Evolutionary conservation across 306 rosid genomes (phyloP).

Genomic region (Trifolium fragiferum): DNA sequence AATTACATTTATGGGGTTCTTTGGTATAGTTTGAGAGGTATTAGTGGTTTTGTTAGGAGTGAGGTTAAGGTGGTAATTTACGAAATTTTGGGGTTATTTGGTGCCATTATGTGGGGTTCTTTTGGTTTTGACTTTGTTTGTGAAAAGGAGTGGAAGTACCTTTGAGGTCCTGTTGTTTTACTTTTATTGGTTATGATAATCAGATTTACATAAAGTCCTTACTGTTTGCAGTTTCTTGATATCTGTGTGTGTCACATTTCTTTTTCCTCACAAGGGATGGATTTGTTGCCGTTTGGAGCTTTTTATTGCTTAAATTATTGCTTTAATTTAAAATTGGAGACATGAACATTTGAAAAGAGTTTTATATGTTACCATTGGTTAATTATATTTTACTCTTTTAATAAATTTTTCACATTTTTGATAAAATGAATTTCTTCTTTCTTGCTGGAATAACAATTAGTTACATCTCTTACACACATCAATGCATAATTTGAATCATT

Average conservation of each 20-base stretch:
- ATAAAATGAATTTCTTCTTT: no score
- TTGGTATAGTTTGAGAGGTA: neutral
- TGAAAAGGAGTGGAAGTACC: slow-evolving; percentile 2
- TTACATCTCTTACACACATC: no score
- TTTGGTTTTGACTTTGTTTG: slow-evolving; percentile 46
- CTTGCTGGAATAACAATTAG: no score
- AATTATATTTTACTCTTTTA: no score
- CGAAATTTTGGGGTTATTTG: neutral
- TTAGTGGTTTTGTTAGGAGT: slow-evolving; percentile 1
- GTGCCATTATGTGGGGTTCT: slow-evolving; percentile 6
- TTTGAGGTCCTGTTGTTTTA: slow-evolving; percentile 17
- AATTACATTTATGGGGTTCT: slow-evolving; percentile 48
- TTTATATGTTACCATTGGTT: no score
- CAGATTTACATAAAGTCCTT: slow-evolving; percentile 37
- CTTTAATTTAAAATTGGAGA: slow-evolving; percentile 43
- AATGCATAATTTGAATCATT: no score
- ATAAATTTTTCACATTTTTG: no score
- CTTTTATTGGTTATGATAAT: slow-evolving; percentile 35
- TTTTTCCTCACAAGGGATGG: slow-evolving; percentile 11
- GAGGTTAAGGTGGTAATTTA: neutral
- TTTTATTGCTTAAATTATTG: slow-evolving; percentile 22
- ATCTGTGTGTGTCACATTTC: slow-evolving; percentile 32
- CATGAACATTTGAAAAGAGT: neutral
- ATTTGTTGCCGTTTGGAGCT: slow-evolving; percentile 33
- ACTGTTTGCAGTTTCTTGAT: slow-evolving; percentile 44